Conservation (phyloP, 345 rosid species). For the Syzygium aqueum region DNA sequence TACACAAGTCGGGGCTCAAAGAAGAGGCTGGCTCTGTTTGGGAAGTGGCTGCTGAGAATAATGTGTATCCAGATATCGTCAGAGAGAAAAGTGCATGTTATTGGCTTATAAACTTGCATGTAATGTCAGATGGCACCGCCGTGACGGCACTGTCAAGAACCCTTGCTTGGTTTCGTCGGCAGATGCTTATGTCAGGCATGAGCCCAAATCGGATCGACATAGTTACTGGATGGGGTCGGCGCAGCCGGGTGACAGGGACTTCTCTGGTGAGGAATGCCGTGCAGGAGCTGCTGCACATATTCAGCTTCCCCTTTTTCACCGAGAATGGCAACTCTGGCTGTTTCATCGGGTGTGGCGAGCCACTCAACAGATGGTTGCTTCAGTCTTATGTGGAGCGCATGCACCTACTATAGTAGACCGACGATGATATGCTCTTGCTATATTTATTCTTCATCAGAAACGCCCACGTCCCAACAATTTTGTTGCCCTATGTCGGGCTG, state of each 20-base stretch:
- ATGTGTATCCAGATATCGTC: conserved; percentile 78
- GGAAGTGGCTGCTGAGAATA: conserved; percentile 83
- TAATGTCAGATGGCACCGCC: conserved; percentile 96
- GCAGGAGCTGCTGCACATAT: conserved; percentile 61
- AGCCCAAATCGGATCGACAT: conserved; percentile 74
- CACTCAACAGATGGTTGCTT: conserved; percentile 64
- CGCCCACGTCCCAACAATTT: not conserved
- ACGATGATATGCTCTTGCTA: not conserved
- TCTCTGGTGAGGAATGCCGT: conserved; percentile 79
- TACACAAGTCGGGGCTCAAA: conserved; percentile 84
- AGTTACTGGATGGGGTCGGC: conserved; percentile 94
- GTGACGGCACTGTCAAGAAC: conserved; percentile 76
- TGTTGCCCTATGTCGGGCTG: not conserved
- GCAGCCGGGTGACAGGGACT: conserved; percentile 82
- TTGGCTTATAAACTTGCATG: conserved; percentile 94
- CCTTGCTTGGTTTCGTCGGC: conserved; percentile 78
- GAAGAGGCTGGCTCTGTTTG: conserved; percentile 92
- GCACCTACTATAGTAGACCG: conserved; percentile 44
- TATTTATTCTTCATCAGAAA: not conserved
- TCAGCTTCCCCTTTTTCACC: conserved; percentile 69
- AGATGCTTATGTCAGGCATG: conserved; percentile 59
- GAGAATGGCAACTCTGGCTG: conserved; percentile 88
- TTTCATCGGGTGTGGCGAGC: conserved; percentile 81
- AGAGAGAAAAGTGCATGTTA: conserved; percentile 69
- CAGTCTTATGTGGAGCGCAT: conserved; percentile 83